These are phyloP conservation scores for Dionaea muscipula DNA, from an alignment of 179 eudicot species.

Conservation along the genomic window DNA sequence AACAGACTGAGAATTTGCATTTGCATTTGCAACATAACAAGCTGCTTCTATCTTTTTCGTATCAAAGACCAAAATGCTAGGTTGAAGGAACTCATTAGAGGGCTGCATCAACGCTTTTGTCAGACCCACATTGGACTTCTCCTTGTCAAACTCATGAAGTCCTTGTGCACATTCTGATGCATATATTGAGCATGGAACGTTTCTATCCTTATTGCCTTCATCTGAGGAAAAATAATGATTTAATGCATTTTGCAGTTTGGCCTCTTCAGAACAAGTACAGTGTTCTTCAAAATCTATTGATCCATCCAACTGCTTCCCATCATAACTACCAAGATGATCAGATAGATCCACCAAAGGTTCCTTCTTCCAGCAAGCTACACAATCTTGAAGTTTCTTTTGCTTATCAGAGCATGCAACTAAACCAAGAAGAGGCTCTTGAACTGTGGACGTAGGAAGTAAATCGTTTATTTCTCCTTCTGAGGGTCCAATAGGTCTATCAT, in stretches of 20 bases:
- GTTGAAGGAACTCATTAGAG: conserved; percentile 1
- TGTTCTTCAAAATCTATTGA: conserved; percentile 10
- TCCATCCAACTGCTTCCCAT: conserved; percentile 12
- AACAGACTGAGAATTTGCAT: conserved; percentile 10
- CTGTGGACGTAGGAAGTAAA: conserved; percentile 14
- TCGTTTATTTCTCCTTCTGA: conserved; percentile 14
- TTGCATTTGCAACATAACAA: conserved; percentile 13
- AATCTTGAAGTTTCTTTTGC: conserved; percentile 10
- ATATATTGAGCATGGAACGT: conserved; percentile 13
- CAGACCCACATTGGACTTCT: conserved; percentile 10
- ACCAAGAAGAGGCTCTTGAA: conserved; percentile 14
- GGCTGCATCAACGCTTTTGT: conserved; percentile 9
- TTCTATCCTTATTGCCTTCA: conserved; percentile 10
- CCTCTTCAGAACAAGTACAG: conserved; percentile 18
- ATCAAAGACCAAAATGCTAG: conserved; percentile 9
- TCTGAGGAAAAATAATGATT: conserved; percentile 10
- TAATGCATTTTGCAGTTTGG: conserved; percentile 15
- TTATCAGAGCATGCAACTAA: conserved; percentile 24
- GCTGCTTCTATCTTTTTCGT: conserved; percentile 13
- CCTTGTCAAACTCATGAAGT: conserved; percentile 7
- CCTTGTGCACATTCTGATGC: conserved; percentile 14
- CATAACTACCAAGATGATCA: conserved; percentile 11
- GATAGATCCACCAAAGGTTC: conserved; percentile 13
- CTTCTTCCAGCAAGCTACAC: conserved; percentile 11
- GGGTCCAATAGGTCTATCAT: conserved; percentile 9